Percentiles rank a stretch among this genome's conserved stretches.
Conservation (phyloP, 2,329 filamentous ascomycete species). For the Hyphodiscus sp. region DNA sequence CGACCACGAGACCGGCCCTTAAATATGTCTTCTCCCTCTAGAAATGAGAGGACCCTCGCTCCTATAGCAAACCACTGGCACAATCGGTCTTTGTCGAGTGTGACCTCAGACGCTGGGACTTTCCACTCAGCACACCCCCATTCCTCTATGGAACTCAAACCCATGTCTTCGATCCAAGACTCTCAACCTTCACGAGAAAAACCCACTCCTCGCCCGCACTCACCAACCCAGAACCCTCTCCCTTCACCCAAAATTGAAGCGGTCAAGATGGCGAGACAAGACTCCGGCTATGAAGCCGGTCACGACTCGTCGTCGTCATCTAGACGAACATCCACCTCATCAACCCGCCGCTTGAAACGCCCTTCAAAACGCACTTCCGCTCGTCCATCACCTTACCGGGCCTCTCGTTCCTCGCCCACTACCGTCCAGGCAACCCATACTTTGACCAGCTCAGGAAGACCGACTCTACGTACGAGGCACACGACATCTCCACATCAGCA, state of each 20-base stretch:
- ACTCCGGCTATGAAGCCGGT: conserved; percentile 25
- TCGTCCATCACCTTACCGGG: conserved; percentile 17
- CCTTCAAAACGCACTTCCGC: conserved; percentile 10
- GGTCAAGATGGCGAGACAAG: conserved; percentile 24
- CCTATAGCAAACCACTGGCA: conserved; percentile 18
- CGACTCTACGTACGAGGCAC: conserved; percentile 6
- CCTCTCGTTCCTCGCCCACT: conserved; percentile 13
- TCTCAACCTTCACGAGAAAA: conserved; percentile 2
- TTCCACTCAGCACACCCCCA: conserved; percentile 26
- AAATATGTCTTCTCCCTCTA: conserved; percentile 14
- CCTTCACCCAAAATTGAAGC: conserved; percentile 11
- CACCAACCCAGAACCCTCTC: conserved; percentile 4
- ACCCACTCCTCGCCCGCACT: conserved; percentile 2
- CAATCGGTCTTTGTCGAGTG: conserved; percentile 23
- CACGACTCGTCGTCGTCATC: conserved; percentile 6
- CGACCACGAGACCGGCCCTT: background rate
- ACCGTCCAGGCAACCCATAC: conserved; percentile 2
- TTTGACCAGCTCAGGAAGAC: background rate
- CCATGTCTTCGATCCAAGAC: conserved; percentile 11
- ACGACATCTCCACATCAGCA: conserved; percentile 3
- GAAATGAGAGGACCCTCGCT: conserved; percentile 11
- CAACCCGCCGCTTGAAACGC: conserved; percentile 5
- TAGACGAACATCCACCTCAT: conserved; percentile 13
- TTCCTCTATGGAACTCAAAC: conserved; percentile 8
- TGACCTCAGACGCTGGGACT: conserved; percentile 23